Evolutionary conservation across 140 eudicot species (phyloP).

Genomic region (Flaveria floridana): DNA sequence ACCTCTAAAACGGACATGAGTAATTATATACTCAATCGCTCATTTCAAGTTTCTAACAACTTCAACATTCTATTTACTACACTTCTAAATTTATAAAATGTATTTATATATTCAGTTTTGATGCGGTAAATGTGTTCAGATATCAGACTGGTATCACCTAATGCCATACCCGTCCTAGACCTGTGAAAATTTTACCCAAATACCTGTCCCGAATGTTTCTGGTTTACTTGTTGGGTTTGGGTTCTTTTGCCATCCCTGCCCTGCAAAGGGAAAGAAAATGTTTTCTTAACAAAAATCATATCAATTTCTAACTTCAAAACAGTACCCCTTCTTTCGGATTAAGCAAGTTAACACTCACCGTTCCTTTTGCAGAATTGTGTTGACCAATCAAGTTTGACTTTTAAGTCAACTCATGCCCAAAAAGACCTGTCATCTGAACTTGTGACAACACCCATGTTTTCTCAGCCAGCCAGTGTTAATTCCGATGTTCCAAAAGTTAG

Average conservation of each 20-base stretch:
- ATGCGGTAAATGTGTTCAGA: background rate
- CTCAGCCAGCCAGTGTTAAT: constrained; percentile 33
- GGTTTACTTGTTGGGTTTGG: background rate
- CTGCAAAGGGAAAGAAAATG: background rate
- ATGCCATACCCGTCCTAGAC: background rate
- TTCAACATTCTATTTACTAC: no score
- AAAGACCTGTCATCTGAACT: constrained; percentile 31
- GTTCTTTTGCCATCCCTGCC: background rate
- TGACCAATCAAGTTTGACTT: constrained; percentile 23
- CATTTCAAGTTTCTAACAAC: background rate
- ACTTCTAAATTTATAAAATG: no score
- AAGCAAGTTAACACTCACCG: constrained; percentile 4
- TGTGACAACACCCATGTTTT: constrained; percentile 36
- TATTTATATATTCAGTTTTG: background rate
- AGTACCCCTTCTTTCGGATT: background rate
- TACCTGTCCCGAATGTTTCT: background rate
- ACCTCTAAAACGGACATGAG: background rate
- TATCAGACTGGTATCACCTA: background rate
- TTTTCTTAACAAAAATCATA: background rate
- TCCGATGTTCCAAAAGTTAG: constrained; percentile 35
- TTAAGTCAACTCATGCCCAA: constrained; percentile 18
- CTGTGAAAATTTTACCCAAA: background rate
- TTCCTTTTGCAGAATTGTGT: constrained; percentile 21
- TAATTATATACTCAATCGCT: background rate
- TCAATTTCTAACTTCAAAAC: background rate